Base-by-base conservation (phyloP, 2,329 filamentous ascomycete species). In the Aspergillus brasiliensis region DNA sequence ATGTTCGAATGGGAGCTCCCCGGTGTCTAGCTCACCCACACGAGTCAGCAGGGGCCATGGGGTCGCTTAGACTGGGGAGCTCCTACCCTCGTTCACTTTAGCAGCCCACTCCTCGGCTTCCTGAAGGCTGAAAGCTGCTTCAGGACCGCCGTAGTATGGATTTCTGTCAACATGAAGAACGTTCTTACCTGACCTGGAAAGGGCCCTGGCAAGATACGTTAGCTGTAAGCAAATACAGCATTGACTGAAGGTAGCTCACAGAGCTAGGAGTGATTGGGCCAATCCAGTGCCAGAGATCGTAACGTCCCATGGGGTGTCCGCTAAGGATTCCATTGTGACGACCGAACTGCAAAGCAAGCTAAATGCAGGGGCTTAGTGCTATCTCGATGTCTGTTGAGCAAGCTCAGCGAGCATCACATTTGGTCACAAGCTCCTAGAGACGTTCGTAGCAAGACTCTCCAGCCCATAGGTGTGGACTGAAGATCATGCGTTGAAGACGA, bases 111-210 rank as follows among this genome's bases (percentile, higher is more conserved):
- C 82, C 67, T 93, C 88, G 38, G 86, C 88, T 74, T 97, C 94
- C 62, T 91, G 85, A 37, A 97, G 81, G 76, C 88, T 95, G 66
- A 98, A 85, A 2, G 92, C 91, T 63, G 94, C 92, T 73, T 97
- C 92, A 40, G 88, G 76, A 56, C 90, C 91, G 69, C 94, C 94
- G 78, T 98, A 98, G 77, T 91, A 96, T 63, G 88, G 83, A 79
- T 96, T 93, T 64, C 86, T 84, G 74, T 98, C 94, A 73, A 97
- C 81, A 75, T 98, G 94, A 61, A 98, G 85, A 66, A 97, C 86
- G 70, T 91, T 95, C 82, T 96, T 96, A 73, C 88, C 89, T 63
- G 92, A 96, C 72, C 93, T 89, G 67, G 94, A 98, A 69, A 98
- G 84, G 71, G 94, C 90, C 84, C 94, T 98, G 84, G 67, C 64